Base-by-base conservation (phyloP, 805 yeast species). In the Dipodascus albidus region DNA sequence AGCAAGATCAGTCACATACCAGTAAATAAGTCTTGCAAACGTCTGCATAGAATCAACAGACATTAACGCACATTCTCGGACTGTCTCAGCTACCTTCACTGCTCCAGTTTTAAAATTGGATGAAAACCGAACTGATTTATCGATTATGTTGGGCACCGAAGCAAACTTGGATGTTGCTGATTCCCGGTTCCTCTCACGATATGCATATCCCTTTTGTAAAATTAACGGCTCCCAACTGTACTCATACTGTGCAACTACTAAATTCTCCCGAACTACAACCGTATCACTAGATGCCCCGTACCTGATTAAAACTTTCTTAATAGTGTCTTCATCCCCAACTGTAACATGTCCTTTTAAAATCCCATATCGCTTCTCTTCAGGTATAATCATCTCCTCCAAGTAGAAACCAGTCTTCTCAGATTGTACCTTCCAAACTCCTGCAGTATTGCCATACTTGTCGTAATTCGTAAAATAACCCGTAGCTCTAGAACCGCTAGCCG, bases 231-330 rank as follows among this genome's bases (percentile, higher is more conserved):
- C 20, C 44, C 44, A 38, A 4, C 8, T 17, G n/a, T 38, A 17
- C 44, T 38, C 20, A 17, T 38, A 38, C 44, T 38, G 44, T 14
- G 44, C 44, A 4, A 38, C 44, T n/a, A 38, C 20, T 19, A 38
- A 6, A 17, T 38, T 17, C 20, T 38, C 44, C 6, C 20, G 17
- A n/a, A 17, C 20, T n/a, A 38, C 20, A 11, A 38, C 17, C 44
- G 44, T 38, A 38, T 38, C 44, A 38, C 17, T 17, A 14, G 44
- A n/a, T 38, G 44, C 44, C n/a, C 44, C 44, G n/a, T 38, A 38
- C 20, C 44, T 4, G 9, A 38, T 17, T 14, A 38, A 38, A 4
- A 38, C 44, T 19, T 38, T 38, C 20, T 14, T 38, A n/a, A n/a
- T 14, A 38, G 14, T n/a, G 20, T 38, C 44, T 6, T 14, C 17